Conservation (phyloP, 2,329 filamentous ascomycete genomes). For the Akanthomyces uredinophilus region DNA sequence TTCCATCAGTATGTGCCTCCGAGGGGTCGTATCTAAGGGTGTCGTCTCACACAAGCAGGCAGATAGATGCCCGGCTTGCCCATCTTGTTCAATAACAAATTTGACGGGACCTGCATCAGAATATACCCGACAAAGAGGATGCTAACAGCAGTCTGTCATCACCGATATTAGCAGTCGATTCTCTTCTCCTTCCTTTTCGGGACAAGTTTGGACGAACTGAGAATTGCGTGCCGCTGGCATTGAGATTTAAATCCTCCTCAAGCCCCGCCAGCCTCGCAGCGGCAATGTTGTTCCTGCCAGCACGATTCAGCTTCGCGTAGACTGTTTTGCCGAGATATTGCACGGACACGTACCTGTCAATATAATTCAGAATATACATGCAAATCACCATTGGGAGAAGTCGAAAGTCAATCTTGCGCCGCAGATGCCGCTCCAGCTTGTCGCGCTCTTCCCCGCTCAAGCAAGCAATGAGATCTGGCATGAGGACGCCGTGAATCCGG, state of each 20-base stretch:
- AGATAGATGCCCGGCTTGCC: slow-evolving; percentile 44
- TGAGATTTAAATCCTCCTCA: slow-evolving; percentile 39
- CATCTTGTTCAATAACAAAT: slow-evolving; percentile 47
- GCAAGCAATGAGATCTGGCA: slow-evolving; percentile 29
- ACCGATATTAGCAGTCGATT: background rate
- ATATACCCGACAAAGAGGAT: slow-evolving; percentile 26
- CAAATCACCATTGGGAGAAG: slow-evolving; percentile 57
- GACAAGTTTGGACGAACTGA: slow-evolving; percentile 6
- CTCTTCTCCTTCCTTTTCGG: too few species aligned
- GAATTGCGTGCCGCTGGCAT: slow-evolving; percentile 17
- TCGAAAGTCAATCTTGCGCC: slow-evolving; percentile 56
- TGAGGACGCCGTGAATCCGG: slow-evolving; percentile 17
- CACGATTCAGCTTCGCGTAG: background rate
- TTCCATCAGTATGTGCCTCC: background rate
- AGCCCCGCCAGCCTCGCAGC: slow-evolving; percentile 42
- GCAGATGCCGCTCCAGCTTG: slow-evolving; percentile 46
- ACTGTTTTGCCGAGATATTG: background rate
- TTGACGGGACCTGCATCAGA: slow-evolving; percentile 47
- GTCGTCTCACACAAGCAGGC: slow-evolving; percentile 34
- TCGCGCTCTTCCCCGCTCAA: slow-evolving; percentile 43
- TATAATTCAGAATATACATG: slow-evolving; percentile 63
- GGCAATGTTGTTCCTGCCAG: slow-evolving; percentile 34
- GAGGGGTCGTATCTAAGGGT: too few species aligned
- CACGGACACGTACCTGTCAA: slow-evolving; percentile 35
- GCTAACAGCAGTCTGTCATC: slow-evolving; percentile 9